These are phyloP conservation scores for Gentiana dahurica DNA, from an alignment of 257 asterid species.

Conservation along the genomic window DNA sequence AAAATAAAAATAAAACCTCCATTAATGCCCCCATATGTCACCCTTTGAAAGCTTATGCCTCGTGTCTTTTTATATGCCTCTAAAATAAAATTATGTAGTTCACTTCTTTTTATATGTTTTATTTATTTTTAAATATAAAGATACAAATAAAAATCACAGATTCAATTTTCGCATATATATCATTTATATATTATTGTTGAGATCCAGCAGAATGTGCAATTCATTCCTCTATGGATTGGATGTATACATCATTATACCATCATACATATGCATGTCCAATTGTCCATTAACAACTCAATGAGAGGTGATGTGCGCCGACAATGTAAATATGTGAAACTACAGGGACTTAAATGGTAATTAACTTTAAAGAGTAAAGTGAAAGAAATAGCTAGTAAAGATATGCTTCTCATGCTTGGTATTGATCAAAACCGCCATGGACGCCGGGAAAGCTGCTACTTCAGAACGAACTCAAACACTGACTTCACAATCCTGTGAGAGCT, in stretches of 20 bases:
- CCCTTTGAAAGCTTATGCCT: too few relatives aligned
- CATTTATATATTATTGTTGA: background rate
- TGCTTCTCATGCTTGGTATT: slow-evolving; percentile 1
- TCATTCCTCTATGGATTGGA: slow-evolving; percentile 1
- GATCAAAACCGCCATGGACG: too few relatives aligned
- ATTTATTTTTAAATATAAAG: too few relatives aligned
- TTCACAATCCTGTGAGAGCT: slow-evolving; percentile 43
- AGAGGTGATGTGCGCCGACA: background rate
- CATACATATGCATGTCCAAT: background rate
- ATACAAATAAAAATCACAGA: too few relatives aligned
- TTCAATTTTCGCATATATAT: too few relatives aligned
- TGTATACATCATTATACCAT: background rate
- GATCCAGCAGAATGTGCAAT: slow-evolving; percentile 19
- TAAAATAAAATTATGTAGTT: too few relatives aligned
- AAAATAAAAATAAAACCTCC: too few relatives aligned
- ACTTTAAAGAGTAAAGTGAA: background rate
- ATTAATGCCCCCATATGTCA: too few relatives aligned
- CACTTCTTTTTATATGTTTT: too few relatives aligned
- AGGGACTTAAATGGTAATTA: background rate
- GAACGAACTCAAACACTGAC: slow-evolving; percentile 34
- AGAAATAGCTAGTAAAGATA: background rate
- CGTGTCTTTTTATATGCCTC: too few relatives aligned
- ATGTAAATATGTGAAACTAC: background rate
- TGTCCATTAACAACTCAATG: too few relatives aligned
- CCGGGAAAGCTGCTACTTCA: too few relatives aligned